These are phyloP conservation scores for Pseudocercospora pini-densiflorae DNA, from an alignment of 2,329 filamentous ascomycete species.

Conservation along the genomic window DNA sequence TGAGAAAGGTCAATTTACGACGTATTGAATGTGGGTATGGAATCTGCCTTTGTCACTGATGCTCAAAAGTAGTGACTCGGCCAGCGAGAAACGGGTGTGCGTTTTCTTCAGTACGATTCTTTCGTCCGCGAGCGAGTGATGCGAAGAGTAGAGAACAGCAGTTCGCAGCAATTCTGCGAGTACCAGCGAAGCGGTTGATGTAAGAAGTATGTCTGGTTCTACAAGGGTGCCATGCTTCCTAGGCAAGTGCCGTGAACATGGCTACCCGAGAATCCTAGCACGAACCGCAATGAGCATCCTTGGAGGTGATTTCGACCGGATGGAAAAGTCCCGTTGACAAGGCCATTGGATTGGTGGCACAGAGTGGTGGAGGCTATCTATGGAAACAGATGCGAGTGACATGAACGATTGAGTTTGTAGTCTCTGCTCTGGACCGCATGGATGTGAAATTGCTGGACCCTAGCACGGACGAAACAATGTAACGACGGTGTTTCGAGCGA, in stretches of 20 bases:
- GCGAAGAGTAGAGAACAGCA: background rate
- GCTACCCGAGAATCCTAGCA: background rate
- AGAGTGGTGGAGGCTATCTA: background rate
- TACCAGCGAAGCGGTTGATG: background rate
- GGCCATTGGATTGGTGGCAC: background rate
- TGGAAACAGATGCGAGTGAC: background rate
- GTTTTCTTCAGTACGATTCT: background rate
- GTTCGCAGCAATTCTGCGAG: background rate
- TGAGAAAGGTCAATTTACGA: background rate
- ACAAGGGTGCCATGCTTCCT: background rate
- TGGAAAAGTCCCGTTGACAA: background rate
- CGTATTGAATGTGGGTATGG: background rate
- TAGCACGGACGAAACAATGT: background rate
- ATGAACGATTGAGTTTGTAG: background rate
- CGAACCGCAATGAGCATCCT: background rate
- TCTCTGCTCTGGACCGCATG: background rate
- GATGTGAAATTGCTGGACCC: constrained; percentile 1
- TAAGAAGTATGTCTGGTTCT: background rate
- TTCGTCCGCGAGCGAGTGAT: background rate
- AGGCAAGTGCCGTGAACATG: background rate
- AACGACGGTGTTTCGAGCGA: background rate
- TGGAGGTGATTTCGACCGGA: background rate
- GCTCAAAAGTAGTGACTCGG: background rate
- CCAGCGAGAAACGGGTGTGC: background rate
- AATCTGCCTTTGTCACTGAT: background rate